Evolutionary conservation across 257 asterid genomes (phyloP).

Genomic region (Anisodus acutangulus): DNA sequence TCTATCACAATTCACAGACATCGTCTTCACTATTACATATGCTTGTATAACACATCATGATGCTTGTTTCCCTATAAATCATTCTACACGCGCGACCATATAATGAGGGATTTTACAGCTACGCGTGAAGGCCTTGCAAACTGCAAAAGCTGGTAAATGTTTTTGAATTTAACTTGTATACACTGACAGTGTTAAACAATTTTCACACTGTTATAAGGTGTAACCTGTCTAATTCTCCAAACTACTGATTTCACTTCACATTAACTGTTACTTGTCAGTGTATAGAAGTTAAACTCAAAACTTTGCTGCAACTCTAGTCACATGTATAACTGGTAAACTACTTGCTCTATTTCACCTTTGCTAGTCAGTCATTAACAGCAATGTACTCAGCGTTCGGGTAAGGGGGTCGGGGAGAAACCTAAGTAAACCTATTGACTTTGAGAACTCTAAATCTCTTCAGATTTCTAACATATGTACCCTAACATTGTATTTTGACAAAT

Average conservation of each 20-base stretch:
- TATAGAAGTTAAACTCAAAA: slow-evolving; percentile 19
- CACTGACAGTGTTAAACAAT: not conserved
- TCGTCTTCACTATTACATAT: not conserved
- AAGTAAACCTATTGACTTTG: slow-evolving; percentile 6
- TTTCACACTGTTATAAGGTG: not conserved
- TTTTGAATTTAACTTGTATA: not conserved
- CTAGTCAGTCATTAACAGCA: slow-evolving; percentile 15
- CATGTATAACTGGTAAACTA: slow-evolving; percentile 12
- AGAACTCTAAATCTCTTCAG: slow-evolving; percentile 12
- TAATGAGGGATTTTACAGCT: slow-evolving; percentile 7
- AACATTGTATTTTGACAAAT: slow-evolving; percentile 12
- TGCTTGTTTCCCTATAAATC: not conserved
- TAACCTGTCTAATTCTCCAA: not conserved
- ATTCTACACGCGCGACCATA: not conserved
- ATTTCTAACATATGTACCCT: slow-evolving; percentile 27
- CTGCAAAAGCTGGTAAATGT: not conserved
- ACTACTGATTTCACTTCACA: not conserved
- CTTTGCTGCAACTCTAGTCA: not conserved
- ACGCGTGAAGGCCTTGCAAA: not conserved
- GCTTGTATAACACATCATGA: not conserved
- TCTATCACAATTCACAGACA: not conserved
- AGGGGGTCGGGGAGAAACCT: slow-evolving; percentile 7
- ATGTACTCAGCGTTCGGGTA: not conserved
- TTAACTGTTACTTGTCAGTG: not conserved
- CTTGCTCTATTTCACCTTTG: not conserved